Evolutionary conservation across 148 eudicot species (phyloP), one percentile per base, ranked within the genome.

Genomic region (Euryodendron excelsum): DNA sequence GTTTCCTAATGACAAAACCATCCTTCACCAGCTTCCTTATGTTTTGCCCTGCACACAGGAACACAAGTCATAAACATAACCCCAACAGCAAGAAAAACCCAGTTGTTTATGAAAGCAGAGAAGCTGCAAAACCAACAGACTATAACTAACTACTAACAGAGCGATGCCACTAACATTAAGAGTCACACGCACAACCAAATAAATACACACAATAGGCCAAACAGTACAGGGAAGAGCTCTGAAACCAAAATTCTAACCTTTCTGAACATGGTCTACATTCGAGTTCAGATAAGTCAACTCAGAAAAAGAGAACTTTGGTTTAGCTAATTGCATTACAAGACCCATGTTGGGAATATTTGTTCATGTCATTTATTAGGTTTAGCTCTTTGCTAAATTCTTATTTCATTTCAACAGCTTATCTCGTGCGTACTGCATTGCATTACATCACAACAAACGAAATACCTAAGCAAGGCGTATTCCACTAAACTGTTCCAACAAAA

Each of bases 1-100:
- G 92, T 80, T 89, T 89, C 84, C 73, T 85, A 64, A 89, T 89
- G 80, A 89, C 83, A 50, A 89, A 89, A 6, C 92, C 92, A 85
- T 87, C 92, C 69, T 89, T 89, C 21, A 89, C 85, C 79, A 89
- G 69, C 55, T 87, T 87, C 28, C 90, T 81, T 2, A 87, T 87
- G 87, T 89, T 89, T 82, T 89, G 92, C 69, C 90, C 92, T 89
- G 77, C 2, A 78, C 55, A 15, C 34, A 61, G 61, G 25, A 31
- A 77, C 15, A 15, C 60, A 45, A 34, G 72, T n/a, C 72, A 10
- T 23, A 0, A n/a, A 69, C 34, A 69, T 39, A 2, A 18, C 12
- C 25, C 23, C n/a, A n/a, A 8, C 2, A 37, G 13, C 4, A 1
- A 36, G 2, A 66, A 34, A 37, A 63, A 63, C 39, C 12, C 1